Evolutionary conservation across 176 grass and related monocot genomes (phyloP).

Genomic region (Aegilops bicornis): DNA sequence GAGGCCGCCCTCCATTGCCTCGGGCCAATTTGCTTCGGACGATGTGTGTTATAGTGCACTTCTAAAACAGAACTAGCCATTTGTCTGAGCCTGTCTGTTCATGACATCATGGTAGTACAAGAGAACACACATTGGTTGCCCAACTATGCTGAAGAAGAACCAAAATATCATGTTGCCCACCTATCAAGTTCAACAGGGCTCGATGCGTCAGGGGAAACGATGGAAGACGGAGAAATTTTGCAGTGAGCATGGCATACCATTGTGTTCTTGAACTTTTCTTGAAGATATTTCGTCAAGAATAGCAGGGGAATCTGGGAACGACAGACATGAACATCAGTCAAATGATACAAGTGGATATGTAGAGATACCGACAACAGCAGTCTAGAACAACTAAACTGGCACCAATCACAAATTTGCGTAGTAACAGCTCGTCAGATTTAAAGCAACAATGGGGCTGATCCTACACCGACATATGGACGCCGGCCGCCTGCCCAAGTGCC

Average conservation of each 20-base stretch:
- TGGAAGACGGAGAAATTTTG: not conserved
- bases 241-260: conserved; percentile 54
- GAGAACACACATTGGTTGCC: conserved; percentile 94
- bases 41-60: not conserved
- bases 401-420: not conserved
- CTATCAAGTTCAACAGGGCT: conserved; percentile 32
- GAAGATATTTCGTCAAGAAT: conserved; percentile 81
- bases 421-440: not conserved
- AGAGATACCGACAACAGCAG: not conserved
- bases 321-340: conserved; percentile 28
- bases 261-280: conserved; percentile 69
- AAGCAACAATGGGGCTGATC: not conserved
- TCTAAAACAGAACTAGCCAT: conserved; percentile 31
- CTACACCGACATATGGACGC: not conserved
- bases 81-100: conserved; percentile 69
- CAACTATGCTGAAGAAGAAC: conserved; percentile 99
- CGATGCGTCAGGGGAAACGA: not conserved
- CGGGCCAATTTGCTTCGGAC: not conserved
- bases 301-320: conserved; percentile 75
- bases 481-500: too few species aligned
- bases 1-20: not conserved
- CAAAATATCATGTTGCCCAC: conserved; percentile 99
- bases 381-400: not conserved
- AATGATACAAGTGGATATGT: not conserved
- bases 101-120: conserved; percentile 97